Evolutionary conservation across 228 moss, liverwort and hornwort species (phyloP), one percentile per base, ranked within the genome.

Genomic region (Sphagnum fallax): DNA sequence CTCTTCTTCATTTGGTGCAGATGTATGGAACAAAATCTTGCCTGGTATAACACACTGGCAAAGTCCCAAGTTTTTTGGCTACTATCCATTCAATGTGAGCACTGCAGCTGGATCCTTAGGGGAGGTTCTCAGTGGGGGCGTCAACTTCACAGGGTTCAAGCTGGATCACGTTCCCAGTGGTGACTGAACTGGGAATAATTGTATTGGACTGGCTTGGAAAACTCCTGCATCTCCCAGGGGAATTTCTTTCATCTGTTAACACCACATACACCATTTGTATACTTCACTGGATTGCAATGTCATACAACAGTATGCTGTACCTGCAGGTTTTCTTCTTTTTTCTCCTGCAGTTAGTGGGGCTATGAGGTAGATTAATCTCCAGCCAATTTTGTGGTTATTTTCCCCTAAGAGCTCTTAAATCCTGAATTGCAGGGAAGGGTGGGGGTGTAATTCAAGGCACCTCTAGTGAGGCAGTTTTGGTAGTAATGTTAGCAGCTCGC

Each of bases 31-130:
- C 71, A 88, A 92, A 68, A 92, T 95, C 6, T 63, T 92, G 53
- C 95, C 87, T 4, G 95, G 95, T 48, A 61, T 95, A 48, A 95
- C 92, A 65, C 89, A 95, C 65, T 95, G 92, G 95, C 95, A 95
- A 69, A 92, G 90, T 76, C 95, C 95, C 6, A 95, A 75, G 62
- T 95, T 95, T 72, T 92, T 83, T 62, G 88, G 84, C 16, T 95
- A 78, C 52, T 92, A 77, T 71, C 88, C 92, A 65, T 68, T 77
- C 4, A 90, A 87, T 75, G 62, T 15, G 51, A 95, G 92, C 81
- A 92, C 92, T 49, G 88, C 92, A 61, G 32, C 32, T 32, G 75
- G 76, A 5, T 78, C 78, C 52, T 71, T 95, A 53, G 92, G 92
- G 47, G 95, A 95, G 51, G 87, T 95, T 84, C 87, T 95, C 6